These are phyloP conservation scores for Nakazawaea holstii DNA, from an alignment of 805 yeast genomes.

Conservation along the genomic window DNA sequence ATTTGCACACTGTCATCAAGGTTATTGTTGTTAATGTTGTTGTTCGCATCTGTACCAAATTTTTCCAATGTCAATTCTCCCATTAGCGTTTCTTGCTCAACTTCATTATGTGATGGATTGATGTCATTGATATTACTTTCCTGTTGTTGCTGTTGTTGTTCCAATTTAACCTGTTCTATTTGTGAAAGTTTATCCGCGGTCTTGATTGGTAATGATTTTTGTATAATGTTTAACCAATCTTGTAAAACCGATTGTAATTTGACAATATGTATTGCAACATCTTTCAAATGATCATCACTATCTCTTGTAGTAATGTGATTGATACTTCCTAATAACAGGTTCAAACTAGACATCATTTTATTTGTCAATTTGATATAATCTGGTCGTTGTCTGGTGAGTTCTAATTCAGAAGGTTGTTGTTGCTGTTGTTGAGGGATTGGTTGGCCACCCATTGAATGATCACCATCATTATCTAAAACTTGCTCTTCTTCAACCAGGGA, in stretches of 20 bases:
- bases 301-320: background rate
- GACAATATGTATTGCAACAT: background rate
- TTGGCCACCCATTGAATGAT: constrained; percentile 6
- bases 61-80: constrained; percentile 3
- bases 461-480: constrained; percentile 7
- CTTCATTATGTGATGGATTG: background rate
- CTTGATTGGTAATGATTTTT: constrained; percentile 8
- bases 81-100: constrained; percentile 9
- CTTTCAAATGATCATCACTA: background rate
- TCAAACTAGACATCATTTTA: background rate
- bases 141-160: constrained; percentile 8
- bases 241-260: background rate
- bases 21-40: background rate
- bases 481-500: background rate
- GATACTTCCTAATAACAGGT: constrained; percentile 6
- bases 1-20: background rate
- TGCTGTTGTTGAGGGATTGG: background rate
- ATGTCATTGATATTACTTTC: background rate
- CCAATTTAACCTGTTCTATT: constrained; percentile 14
- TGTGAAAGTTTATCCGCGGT: constrained; percentile 11
- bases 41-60: background rate
- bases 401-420: background rate
- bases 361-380: background rate
- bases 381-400: background rate
- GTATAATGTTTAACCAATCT: constrained; percentile 10